Base-by-base conservation (phyloP, 768 basidiomycete genomes). In the Royoungia palumana region DNA sequence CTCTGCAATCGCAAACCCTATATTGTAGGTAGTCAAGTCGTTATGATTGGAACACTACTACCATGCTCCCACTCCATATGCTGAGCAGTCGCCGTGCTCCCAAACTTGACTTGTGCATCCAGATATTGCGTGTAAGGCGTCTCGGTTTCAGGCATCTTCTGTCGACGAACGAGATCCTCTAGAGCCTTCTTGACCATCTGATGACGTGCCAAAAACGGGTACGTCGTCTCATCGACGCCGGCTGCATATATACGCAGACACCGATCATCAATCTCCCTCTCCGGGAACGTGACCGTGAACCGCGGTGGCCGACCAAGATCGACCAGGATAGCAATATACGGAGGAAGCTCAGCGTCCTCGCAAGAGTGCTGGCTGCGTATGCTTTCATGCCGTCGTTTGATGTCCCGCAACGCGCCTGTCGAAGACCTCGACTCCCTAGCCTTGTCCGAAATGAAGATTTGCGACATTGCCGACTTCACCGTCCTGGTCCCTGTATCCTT, bases 391-490 rank as follows among this genome's bases (percentile, higher is more conserved):
- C 17, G 20, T 20, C 50, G 47, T 3, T 24, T 37, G 22, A 50
- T 48, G 1, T n/a, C 7, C 3, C 11, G 5, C n/a, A 59, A 27
- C 1, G 27, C 1, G 16, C 1, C 2, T 6, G 16, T 46, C 3
- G 35, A 48, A 10, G 10, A 2, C 21, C 4, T 37, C 4, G 44
- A 48, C 13, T 13, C 19, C 2, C 39, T 45, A 12, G 40, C 46
- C 30, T 54, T 50, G 46, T 53, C 57, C 8, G 61, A 60, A 32
- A 65, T 49, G 30, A 65, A 55, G 0, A 53, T 52, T 8, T 57
- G 57, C 2, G 54, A 60, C 36, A 42, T 49, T 11, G 32, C 35
- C 19, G 38, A 38, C 14, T 27, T 25, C 25, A n/a, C 16, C 6
- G 12, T 3, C 5, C 14, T 3, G 14, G 22, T 8, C 0, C 16